These are phyloP conservation scores for Plasmodium vinckei DNA, from an alignment of 169 alveolate genomes.

Conservation along the genomic window DNA sequence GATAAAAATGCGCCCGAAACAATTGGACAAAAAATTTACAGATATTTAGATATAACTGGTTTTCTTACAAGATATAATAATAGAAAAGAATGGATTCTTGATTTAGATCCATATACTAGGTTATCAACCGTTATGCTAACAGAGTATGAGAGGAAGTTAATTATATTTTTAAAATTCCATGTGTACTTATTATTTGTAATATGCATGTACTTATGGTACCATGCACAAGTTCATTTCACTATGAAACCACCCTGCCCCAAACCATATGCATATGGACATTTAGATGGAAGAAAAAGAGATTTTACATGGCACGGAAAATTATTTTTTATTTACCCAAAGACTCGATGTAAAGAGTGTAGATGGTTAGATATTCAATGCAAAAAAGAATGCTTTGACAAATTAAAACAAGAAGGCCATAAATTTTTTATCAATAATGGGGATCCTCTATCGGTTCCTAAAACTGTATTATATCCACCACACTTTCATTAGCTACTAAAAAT, in stretches of 20 bases:
- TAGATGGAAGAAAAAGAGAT: constrained; percentile 85
- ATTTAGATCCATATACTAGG: constrained; percentile 76
- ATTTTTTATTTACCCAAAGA: constrained; percentile 86
- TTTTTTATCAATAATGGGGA: constrained; percentile 83
- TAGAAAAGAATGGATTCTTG: constrained; percentile 81
- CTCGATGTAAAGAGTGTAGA: constrained; percentile 89
- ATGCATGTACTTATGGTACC: constrained; percentile 71
- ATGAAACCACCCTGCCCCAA: constrained; percentile 81
- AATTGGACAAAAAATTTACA: constrained; percentile 77
- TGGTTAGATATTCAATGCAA: constrained; percentile 90
- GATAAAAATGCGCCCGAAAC: constrained; percentile 73
- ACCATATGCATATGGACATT: constrained; percentile 78
- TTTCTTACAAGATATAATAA: constrained; percentile 80
- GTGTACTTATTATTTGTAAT: constrained; percentile 67
- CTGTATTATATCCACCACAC: constrained; percentile 85
- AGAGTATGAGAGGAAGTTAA: constrained; percentile 80
- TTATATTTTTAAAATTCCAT: constrained; percentile 77
- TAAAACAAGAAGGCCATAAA: constrained; percentile 86
- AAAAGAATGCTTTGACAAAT: constrained; percentile 85
- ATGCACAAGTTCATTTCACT: constrained; percentile 78
- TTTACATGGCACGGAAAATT: constrained; percentile 90
- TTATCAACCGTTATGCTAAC: constrained; percentile 77
- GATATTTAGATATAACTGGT: constrained; percentile 84
- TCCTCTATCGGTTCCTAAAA: constrained; percentile 87
- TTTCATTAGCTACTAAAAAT: constrained; percentile 75